These are phyloP conservation scores for Alternaria dauci DNA, from an alignment of 2,329 filamentous ascomycete genomes.

Conservation along the genomic window DNA sequence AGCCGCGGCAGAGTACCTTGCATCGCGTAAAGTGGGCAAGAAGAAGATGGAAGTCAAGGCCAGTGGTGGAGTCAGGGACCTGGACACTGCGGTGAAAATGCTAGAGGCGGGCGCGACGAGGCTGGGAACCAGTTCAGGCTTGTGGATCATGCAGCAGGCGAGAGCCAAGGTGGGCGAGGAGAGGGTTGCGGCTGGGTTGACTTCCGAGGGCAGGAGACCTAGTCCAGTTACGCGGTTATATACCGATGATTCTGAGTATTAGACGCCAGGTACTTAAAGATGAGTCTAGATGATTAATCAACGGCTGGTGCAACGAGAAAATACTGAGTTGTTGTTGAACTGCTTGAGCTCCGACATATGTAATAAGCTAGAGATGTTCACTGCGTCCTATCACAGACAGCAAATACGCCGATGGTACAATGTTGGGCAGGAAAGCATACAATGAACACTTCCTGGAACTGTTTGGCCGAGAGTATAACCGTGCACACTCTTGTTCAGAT, in stretches of 20 bases:
- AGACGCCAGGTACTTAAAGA: neutral
- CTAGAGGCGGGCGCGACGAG: conserved; percentile 64
- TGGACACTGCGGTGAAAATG: conserved; percentile 63
- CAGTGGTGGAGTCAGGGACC: conserved; percentile 63
- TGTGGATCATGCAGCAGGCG: conserved; percentile 63
- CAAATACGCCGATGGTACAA: neutral
- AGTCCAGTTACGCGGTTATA: conserved; percentile 47
- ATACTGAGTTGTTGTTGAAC: neutral
- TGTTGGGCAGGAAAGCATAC: neutral
- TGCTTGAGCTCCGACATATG: neutral
- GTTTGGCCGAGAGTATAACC: neutral
- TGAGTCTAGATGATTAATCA: neutral
- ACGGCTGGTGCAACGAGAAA: neutral
- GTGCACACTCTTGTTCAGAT: neutral
- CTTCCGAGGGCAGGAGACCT: conserved; percentile 22
- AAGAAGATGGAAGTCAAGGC: conserved; percentile 64
- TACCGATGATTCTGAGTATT: conserved; percentile 44
- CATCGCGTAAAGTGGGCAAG: conserved; percentile 36
- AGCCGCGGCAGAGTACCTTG: conserved; percentile 57
- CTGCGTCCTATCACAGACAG: too few species aligned
- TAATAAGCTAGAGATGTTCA: neutral
- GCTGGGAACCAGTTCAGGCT: conserved; percentile 64
- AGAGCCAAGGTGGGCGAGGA: conserved; percentile 35
- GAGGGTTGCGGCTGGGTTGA: conserved; percentile 29
- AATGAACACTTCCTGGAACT: neutral